Base-by-base conservation (phyloP, 768 basidiomycete species). In the Suillus tomentosus region DNA sequence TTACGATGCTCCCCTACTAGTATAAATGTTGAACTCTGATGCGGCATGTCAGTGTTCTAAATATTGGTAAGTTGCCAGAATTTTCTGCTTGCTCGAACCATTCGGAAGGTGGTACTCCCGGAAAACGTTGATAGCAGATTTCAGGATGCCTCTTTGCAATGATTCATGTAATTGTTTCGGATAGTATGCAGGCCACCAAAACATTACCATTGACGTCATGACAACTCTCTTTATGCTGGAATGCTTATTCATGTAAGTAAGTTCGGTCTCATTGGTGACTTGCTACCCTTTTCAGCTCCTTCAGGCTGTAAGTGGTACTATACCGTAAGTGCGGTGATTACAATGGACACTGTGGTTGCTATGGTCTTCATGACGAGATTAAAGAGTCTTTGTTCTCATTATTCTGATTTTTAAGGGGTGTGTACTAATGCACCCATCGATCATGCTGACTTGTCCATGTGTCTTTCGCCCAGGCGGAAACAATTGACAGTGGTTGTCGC, bases 241-340 rank as follows among this genome's bases (percentile, higher is more conserved):
- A 10, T 34, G 5, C 31, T 53, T 17, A 53, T 34, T 27, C 51
- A 53, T 31, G 51, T 34, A 53, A 53, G 27, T 51, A 31, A 31
- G 31, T 31, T 51, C 4, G 15, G 15, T 31, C 27, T 53, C 27
- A 53, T 53, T 11, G 31, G 19, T 19, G 31, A 34, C 19, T 54
- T 19, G 5, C 31, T 31, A 9, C 53, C 31, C 53, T 34, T 54
- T 31, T 36, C 31, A 54, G 34, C 6, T 54, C 19, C 53, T 19
- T 36, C 19, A n/a, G 19, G 11, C 13, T 54, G 10, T 17, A 27
- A 15, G 53, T 34, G 19, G 9, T 34, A 54, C 9, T n/a, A 34
- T 54, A 36, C 53, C 53, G 19, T 36, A n/a, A 54, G 53, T 54
- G 34, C 19, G 31, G 11, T 36, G 53, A 54, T 54, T n/a, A n/a